These are phyloP conservation scores for Eremochloa ophiuroides DNA, from an alignment of 176 grass and related monocot genomes.

Conservation along the genomic window DNA sequence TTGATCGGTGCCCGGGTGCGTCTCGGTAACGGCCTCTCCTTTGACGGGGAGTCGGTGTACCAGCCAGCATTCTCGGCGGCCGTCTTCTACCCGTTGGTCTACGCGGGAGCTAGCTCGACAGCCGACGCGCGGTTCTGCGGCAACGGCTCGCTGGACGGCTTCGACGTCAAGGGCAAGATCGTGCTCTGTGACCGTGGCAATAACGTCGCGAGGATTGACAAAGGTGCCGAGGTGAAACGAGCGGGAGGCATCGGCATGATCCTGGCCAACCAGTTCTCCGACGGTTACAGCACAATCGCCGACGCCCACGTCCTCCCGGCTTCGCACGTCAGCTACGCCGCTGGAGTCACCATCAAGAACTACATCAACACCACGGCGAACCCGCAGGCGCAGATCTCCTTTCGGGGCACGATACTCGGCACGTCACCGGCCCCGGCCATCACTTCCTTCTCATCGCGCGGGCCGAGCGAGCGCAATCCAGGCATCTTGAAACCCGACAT, in stretches of 20 bases:
- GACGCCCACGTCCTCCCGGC: conserved; percentile 25
- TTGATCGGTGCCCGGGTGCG: background rate
- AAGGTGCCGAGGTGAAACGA: background rate
- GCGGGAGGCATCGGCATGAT: conserved; percentile 39
- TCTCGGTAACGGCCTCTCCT: background rate
- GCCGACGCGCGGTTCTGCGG: background rate
- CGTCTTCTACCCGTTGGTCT: background rate
- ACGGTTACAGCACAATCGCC: conserved; percentile 32
- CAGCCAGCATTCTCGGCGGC: background rate
- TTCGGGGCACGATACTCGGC: conserved; percentile 27
- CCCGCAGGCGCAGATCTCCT: background rate
- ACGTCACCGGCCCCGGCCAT: conserved; percentile 23
- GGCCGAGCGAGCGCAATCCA: conserved; percentile 6
- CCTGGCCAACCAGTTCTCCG: background rate
- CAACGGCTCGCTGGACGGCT: conserved; percentile 10
- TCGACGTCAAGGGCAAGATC: conserved; percentile 51
- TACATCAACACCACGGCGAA: background rate
- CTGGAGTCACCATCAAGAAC: background rate
- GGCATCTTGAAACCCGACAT: conserved; percentile 23
- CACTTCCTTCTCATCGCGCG: conserved; percentile 44
- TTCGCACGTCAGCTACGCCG: conserved; percentile 24
- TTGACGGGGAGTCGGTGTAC: background rate
- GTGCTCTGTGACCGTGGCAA: conserved; percentile 29
- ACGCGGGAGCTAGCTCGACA: background rate
- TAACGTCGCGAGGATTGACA: background rate